A percentile compares a stretch with the other conserved stretches of the same genome.
These are phyloP conservation scores for Ustilago nuda DNA, from an alignment of 1,284 basidiomycete genomes.

Conservation along the genomic window DNA sequence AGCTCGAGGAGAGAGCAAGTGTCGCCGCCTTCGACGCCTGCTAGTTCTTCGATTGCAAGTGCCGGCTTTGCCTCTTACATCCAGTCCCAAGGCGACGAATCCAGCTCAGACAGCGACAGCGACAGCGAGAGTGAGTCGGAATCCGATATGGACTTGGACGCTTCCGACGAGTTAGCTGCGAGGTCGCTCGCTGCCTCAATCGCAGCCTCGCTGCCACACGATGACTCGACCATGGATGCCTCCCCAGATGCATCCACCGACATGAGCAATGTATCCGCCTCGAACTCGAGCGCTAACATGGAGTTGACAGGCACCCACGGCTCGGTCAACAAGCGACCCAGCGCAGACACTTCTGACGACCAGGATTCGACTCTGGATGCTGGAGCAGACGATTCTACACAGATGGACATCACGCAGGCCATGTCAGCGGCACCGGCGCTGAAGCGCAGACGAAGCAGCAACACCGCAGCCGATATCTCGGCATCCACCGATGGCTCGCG, in stretches of 20 bases:
- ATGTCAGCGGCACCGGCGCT: conserved; percentile 31
- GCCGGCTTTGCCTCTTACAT: conserved; percentile 44
- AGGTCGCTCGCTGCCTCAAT: conserved; percentile 47
- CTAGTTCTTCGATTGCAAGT: conserved; percentile 38
- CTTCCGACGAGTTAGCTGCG: conserved; percentile 38
- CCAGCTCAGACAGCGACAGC: conserved; percentile 45
- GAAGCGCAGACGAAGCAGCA: conserved; percentile 43
- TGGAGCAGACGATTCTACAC: conserved; percentile 26
- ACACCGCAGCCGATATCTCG: conserved; percentile 22
- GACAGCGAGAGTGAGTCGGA: conserved; percentile 40
- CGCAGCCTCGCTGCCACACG: conserved; percentile 44
- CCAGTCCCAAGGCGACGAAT: conserved; percentile 32
- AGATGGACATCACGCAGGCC: conserved; percentile 47
- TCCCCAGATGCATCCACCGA: conserved; percentile 25
- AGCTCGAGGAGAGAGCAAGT: conserved; percentile 42
- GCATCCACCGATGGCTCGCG: conserved; percentile 19
- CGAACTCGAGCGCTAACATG: conserved; percentile 39
- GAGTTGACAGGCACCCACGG: conserved; percentile 50
- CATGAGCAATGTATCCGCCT: conserved; percentile 23
- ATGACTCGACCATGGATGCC: conserved; percentile 41
- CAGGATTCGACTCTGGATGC: conserved; percentile 25
- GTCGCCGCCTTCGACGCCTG: conserved; percentile 40
- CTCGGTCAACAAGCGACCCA: conserved; percentile 36
- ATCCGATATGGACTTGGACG: conserved; percentile 49
- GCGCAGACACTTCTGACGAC: conserved; percentile 28